Base-by-base conservation (phyloP, 768 basidiomycete genomes). In the Lentinula lateritia region DNA sequence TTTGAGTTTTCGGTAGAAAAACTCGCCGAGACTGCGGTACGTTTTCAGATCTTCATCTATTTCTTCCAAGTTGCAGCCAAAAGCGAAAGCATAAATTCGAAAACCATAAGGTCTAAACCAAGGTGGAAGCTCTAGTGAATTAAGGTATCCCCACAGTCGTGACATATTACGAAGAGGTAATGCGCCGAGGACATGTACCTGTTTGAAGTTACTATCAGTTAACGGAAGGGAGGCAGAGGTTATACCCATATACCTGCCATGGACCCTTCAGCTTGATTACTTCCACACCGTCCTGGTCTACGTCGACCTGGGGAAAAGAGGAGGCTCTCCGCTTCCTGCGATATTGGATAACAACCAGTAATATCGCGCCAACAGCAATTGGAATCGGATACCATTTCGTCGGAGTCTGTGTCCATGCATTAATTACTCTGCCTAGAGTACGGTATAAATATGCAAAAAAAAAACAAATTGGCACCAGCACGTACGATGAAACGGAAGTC, bases 101-200 rank as follows among this genome's bases (percentile, higher is more conserved):
- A 95, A 86, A 41, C 95, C 92, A 69, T 86, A 85, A 3, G 95
- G 95, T n/a, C 97, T 83, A 74, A 94, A 83, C 95, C 95, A 99
- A 63, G 95, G 80, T 35, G 97, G 97, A 5, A 99, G 84, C 67
- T 94, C 90, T 64, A 95, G 81, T 1, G 90, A 91, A 77, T 98
- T 99, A 63, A 98, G 68, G 73, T 95, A 95, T 6, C 97, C 97
- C 95, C 96, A 98, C 5, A 98, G 74, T 1, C 95, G 89, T n/a
- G 96, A 98, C 70, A 98, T 86, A 63, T 94, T 94, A 45, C 95
- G 87, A 6, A 98, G 83, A 0, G 97, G 97, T 1, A 99, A 83
- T 9, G 95, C 95, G 56, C 95, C 96, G 55, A 98, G 80, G 52
- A 98, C 95, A 74, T 96, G 92, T n/a, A 98, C 93, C 94, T 93